Conservation (phyloP, 768 basidiomycete genomes). For the Phylloporus sp. region DNA sequence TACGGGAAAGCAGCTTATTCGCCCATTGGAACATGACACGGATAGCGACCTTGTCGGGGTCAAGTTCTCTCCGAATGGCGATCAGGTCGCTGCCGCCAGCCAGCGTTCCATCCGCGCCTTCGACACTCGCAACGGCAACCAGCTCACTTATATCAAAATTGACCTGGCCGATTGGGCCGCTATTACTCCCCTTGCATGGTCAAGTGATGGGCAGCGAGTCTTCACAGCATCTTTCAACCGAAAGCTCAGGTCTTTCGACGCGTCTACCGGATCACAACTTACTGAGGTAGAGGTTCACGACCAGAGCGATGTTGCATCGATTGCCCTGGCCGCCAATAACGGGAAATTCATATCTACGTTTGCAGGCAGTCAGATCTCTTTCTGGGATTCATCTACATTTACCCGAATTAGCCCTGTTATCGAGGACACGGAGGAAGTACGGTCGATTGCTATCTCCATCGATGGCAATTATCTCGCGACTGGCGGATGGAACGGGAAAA, state of each 20-base stretch:
- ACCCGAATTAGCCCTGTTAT: neutral
- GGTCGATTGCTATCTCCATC: neutral
- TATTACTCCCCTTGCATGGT: neutral
- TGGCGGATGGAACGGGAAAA: neutral
- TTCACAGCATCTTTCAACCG: too few species aligned
- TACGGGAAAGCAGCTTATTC: neutral
- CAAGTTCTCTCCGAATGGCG: too few species aligned
- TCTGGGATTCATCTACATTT: neutral
- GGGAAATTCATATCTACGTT: neutral
- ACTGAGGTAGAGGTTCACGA: too few species aligned
- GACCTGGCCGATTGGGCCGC: neutral
- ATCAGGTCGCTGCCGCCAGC: neutral
- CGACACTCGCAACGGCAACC: neutral
- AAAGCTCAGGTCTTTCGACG: neutral
- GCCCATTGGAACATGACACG: too few species aligned
- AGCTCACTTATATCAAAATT: neutral
- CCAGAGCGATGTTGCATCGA: neutral
- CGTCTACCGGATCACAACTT: too few species aligned
- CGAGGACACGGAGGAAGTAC: too few species aligned
- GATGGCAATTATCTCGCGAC: neutral
- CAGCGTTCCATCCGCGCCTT: neutral
- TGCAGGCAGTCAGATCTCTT: neutral
- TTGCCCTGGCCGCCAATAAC: neutral
- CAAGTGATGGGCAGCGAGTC: too few species aligned
- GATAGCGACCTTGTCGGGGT: too few species aligned